Evolutionary conservation across 306 rosid genomes (phyloP).

Genomic region (Trifolium fragiferum): DNA sequence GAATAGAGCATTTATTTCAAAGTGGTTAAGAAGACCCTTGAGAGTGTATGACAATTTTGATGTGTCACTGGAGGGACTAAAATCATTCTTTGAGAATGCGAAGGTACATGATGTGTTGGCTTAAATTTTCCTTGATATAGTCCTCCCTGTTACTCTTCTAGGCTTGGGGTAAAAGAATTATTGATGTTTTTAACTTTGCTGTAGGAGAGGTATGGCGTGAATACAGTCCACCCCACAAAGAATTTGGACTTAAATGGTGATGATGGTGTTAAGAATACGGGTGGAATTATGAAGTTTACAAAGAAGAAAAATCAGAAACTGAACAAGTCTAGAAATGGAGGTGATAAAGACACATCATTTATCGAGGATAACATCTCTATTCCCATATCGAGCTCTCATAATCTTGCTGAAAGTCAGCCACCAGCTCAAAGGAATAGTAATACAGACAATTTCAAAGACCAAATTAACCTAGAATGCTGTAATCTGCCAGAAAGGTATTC

Average conservation of each 20-base stretch:
- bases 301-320: constrained; percentile 52
- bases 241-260: constrained; percentile 43
- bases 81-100: constrained; percentile 67
- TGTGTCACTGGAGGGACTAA: constrained; percentile 62
- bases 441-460: constrained; percentile 44
- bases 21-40: constrained; percentile 86
- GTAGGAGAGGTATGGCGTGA: constrained; percentile 67
- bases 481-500: constrained; percentile 64
- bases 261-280: constrained; percentile 40
- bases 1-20: constrained; percentile 72
- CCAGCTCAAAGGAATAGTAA: constrained; percentile 43
- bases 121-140: constrained; percentile 21
- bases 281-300: constrained; percentile 43
- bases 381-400: constrained; percentile 48
- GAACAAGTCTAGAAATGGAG: constrained; percentile 44
- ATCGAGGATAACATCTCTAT: constrained; percentile 44
- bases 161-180: constrained; percentile 17
- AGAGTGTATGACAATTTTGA: constrained; percentile 66
- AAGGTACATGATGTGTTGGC: constrained; percentile 56
- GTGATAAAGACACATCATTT: constrained; percentile 44
- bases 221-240: constrained; percentile 45
- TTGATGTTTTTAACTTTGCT: constrained; percentile 43
- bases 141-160: neutral
- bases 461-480: constrained; percentile 52
- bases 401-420: constrained; percentile 46